Conservation (phyloP, 768 basidiomycete species). For the Lactifluus volemus region DNA sequence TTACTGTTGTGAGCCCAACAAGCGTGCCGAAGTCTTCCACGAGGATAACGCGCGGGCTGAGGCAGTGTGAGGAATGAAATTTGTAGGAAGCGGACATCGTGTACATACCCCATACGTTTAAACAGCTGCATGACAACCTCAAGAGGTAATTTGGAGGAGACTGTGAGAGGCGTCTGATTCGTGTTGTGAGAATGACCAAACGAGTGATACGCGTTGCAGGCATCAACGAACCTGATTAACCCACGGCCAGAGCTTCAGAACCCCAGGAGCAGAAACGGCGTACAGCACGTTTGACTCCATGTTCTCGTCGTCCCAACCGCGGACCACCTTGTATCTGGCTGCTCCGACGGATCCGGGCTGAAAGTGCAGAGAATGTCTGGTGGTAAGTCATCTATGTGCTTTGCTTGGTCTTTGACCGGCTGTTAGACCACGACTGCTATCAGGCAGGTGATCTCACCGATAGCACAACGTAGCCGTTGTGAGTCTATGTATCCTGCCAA, state of each 20-base stretch:
- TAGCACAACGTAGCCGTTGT: constrained; percentile 74
- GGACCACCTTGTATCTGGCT: constrained; percentile 39
- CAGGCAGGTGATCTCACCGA: constrained; percentile 43
- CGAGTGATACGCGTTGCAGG: background rate
- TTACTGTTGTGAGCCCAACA: constrained; percentile 86
- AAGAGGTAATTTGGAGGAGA: constrained; percentile 83
- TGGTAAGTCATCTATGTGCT: constrained; percentile 50
- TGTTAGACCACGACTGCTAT: background rate
- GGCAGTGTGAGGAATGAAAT: background rate
- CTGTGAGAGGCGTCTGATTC: constrained; percentile 82
- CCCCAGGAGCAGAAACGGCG: constrained; percentile 45
- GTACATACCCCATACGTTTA: constrained; percentile 89
- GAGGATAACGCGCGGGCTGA: constrained; percentile 90
- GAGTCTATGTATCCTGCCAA: constrained; percentile 86
- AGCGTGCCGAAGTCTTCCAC: constrained; percentile 82
- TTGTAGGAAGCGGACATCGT: background rate
- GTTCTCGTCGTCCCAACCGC: constrained; percentile 61
- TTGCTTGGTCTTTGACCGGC: constrained; percentile 52
- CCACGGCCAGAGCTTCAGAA: constrained; percentile 76
- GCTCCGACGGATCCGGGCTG: constrained; percentile 41
- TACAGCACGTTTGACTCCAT: constrained; percentile 57
- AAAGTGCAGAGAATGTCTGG: constrained; percentile 70
- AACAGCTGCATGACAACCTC: constrained; percentile 98
- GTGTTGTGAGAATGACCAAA: background rate
- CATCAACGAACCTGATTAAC: constrained; percentile 73